Evolutionary conservation across 306 rosid species (phyloP).

Genomic region (Glycyrrhiza uralensis): DNA sequence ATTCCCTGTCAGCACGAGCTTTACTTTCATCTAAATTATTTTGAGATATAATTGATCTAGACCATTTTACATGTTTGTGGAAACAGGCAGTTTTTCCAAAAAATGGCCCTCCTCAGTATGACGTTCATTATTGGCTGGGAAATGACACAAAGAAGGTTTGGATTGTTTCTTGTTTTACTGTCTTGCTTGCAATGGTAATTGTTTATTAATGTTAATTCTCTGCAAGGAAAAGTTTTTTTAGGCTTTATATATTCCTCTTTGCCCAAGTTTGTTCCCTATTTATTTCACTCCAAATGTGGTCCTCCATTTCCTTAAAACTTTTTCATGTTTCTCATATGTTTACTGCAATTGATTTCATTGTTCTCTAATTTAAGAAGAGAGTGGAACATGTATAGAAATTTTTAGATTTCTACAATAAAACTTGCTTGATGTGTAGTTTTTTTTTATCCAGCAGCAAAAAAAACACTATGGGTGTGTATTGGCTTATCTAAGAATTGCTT

Average conservation of each 20-base stretch:
- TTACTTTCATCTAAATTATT: slow-evolving; percentile 1
- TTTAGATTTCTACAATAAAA: background rate
- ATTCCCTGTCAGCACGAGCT: slow-evolving; percentile 4
- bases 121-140: slow-evolving; percentile 90
- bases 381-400: background rate
- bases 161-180: background rate
- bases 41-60: slow-evolving; percentile 17
- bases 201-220: slow-evolving; percentile 13
- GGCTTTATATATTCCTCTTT: background rate
- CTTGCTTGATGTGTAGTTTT: background rate
- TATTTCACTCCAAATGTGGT: background rate
- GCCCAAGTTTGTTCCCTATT: background rate
- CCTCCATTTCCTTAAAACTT: background rate
- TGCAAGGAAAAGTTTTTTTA: background rate
- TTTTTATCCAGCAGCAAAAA: background rate
- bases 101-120: slow-evolving; percentile 66
- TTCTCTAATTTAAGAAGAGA: slow-evolving; percentile 6
- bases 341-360: background rate
- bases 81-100: slow-evolving; percentile 69
- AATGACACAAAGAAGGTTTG: slow-evolving; percentile 61
- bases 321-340: slow-evolving; percentile 8
- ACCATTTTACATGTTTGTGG: slow-evolving; percentile 35
- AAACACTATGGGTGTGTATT: background rate
- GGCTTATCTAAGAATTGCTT: background rate
- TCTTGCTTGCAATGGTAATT: background rate